phyloP scores from a whole-genome alignment of 2,329 filamentous ascomycete species.

The Epichloe scottii region DNA sequence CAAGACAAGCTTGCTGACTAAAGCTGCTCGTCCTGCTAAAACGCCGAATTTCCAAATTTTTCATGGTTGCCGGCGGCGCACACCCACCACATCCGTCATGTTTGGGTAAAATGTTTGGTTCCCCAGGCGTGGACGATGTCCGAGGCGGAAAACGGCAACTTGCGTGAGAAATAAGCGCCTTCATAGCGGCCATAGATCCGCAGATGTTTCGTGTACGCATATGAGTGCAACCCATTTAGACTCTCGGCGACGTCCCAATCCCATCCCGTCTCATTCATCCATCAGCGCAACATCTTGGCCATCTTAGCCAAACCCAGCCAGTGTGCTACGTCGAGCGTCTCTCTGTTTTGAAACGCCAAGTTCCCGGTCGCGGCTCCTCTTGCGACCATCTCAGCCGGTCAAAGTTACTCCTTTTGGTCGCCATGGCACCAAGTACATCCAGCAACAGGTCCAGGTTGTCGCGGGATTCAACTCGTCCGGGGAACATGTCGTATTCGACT shows the following conservation, averaged over 20 bases:
- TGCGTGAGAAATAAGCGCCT: too few species aligned
- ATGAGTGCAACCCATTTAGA: too few species aligned
- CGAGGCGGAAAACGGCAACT: too few species aligned
- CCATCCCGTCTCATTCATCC: not conserved
- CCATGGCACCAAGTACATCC: not conserved
- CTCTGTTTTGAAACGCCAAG: not conserved
- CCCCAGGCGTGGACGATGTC: too few species aligned
- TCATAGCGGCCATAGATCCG: too few species aligned
- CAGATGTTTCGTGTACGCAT: too few species aligned
- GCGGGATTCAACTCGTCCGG: not conserved
- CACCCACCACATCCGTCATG: too few species aligned
- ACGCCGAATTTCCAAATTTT: too few species aligned
- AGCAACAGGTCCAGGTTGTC: not conserved
- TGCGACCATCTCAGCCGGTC: not conserved
- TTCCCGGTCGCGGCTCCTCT: not conserved
- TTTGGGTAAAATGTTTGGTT: too few species aligned
- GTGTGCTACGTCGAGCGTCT: not conserved
- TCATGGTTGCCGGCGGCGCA: too few species aligned
- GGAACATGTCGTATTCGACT: not conserved
- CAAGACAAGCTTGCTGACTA: not conserved
- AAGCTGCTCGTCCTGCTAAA: conserved; percentile 4
- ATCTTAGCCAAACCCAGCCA: not conserved
- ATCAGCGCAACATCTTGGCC: not conserved
- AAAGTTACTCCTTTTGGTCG: not conserved
- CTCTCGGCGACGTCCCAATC: too few species aligned